Evolutionary conservation across 805 yeast genomes (phyloP).

Genomic region (Wickerhamiella allomyrinae): DNA sequence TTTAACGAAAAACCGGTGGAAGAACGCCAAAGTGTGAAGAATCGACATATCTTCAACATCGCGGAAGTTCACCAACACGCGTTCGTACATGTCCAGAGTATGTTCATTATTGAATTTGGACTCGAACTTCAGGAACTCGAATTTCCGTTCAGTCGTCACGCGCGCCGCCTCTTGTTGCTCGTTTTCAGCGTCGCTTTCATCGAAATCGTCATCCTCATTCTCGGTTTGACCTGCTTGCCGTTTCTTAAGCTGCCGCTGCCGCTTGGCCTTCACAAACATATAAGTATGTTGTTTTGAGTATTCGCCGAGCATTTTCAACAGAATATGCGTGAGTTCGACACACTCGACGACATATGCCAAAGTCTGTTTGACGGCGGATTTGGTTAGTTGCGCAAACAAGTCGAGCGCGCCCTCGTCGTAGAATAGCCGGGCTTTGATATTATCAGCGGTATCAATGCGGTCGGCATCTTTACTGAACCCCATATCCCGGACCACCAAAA

Average conservation of each 20-base stretch:
- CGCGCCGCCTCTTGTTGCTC: conserved; percentile 22
- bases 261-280: conserved; percentile 34
- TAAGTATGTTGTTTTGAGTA: conserved; percentile 44
- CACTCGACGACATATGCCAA: conserved; percentile 44
- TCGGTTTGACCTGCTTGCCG: conserved; percentile 11
- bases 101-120: conserved; percentile 39
- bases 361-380: conserved; percentile 48
- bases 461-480: conserved; percentile 31
- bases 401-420: conserved; percentile 47
- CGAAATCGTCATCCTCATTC: conserved; percentile 11
- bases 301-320: conserved; percentile 53
- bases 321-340: conserved; percentile 48
- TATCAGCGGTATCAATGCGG: conserved; percentile 39
- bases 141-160: conserved; percentile 32
- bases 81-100: conserved; percentile 52
- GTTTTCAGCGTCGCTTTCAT: conserved; percentile 17
- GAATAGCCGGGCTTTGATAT: conserved; percentile 54
- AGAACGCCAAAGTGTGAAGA: conserved; percentile 49
- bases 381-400: conserved; percentile 44
- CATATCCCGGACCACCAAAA: conserved; percentile 33
- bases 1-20: conserved; percentile 55
- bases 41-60: conserved; percentile 50
- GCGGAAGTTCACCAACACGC: conserved; percentile 41
- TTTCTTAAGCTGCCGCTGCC: conserved; percentile 22
- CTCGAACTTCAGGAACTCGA: conserved; percentile 33